A percentile compares a stretch with the other conserved stretches of the same genome.
These are phyloP conservation scores for Populus trichocarpa DNA, from an alignment of 441 rosid genomes.

Conservation along the genomic window DNA sequence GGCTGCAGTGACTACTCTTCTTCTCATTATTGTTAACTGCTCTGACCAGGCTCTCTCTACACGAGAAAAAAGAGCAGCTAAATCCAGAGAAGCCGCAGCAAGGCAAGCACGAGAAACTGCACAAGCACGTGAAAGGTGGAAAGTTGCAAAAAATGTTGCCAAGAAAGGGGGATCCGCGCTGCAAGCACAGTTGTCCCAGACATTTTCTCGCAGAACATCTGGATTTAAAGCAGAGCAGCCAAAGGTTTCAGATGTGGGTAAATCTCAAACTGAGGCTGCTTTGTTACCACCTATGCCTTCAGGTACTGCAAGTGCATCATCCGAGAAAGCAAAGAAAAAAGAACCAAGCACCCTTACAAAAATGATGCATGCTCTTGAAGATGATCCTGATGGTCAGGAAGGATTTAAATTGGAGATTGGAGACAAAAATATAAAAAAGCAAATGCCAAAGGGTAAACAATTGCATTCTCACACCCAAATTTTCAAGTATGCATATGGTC, in stretches of 20 bases:
- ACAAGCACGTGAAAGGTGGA: constrained; percentile 83
- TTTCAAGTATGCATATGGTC: constrained; percentile 75
- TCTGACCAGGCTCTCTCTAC: constrained; percentile 84
- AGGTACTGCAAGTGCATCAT: constrained; percentile 21
- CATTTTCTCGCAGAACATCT: constrained; percentile 57
- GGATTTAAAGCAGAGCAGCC: constrained; percentile 29
- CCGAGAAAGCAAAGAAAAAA: constrained; percentile 35
- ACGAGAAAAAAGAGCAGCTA: constrained; percentile 68
- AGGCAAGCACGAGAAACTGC: constrained; percentile 68
- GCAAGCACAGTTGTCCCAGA: constrained; percentile 55
- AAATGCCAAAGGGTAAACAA: constrained; percentile 44
- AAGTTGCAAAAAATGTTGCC: constrained; percentile 61
- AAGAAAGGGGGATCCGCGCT: constrained; percentile 58
- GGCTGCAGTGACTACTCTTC: constrained; percentile 58
- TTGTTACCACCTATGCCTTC: constrained; percentile 24
- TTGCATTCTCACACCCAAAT: constrained; percentile 62
- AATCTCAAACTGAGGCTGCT: constrained; percentile 19
- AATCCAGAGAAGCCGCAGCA: constrained; percentile 85
- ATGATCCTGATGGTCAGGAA: constrained; percentile 27
- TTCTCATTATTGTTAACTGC: constrained; percentile 86
- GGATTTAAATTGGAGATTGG: constrained; percentile 38
- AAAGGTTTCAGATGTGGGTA: constrained; percentile 34
- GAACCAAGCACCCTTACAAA: constrained; percentile 35
- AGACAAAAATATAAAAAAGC: constrained; percentile 46
- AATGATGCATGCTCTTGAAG: constrained; percentile 34